Conservation (phyloP, 202 grass and related monocot genomes). For the Zizania palustris region DNA sequence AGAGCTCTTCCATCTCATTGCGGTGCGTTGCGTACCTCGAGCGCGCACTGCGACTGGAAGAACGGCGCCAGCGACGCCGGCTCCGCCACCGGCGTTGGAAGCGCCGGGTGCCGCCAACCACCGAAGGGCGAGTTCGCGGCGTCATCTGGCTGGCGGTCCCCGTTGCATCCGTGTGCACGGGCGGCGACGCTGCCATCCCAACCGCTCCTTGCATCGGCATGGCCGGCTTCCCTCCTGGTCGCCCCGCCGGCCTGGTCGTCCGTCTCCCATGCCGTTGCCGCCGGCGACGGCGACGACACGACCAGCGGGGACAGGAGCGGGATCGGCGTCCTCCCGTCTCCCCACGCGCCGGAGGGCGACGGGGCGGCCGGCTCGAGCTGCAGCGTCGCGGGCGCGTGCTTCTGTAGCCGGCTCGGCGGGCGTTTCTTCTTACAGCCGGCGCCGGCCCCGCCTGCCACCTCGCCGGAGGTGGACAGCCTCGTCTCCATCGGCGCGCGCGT, state of each 20-base stretch:
- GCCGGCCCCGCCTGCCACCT: too few species aligned
- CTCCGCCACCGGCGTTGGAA: slow-evolving; percentile 48
- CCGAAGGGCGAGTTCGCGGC: neutral
- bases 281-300: slow-evolving; percentile 3
- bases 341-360: slow-evolving; percentile 1
- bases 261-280: slow-evolving; percentile 32
- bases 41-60: slow-evolving; percentile 62
- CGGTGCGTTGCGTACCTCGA: slow-evolving; percentile 49
- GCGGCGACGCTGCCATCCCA: slow-evolving; percentile 8
- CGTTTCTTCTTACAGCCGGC: slow-evolving; percentile 38
- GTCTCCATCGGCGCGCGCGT: slow-evolving; percentile 39
- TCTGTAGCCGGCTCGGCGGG: slow-evolving; percentile 63
- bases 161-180: neutral
- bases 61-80: slow-evolving; percentile 48
- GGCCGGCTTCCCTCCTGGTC: slow-evolving; percentile 2
- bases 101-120: slow-evolving; percentile 59
- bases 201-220: neutral
- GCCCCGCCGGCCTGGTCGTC: neutral
- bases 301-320: slow-evolving; percentile 71
- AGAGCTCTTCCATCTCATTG: slow-evolving; percentile 28
- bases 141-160: slow-evolving; percentile 32
- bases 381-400: slow-evolving; percentile 61
- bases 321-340: slow-evolving; percentile 46
- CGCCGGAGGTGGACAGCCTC: slow-evolving; percentile 36
- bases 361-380: slow-evolving; percentile 40